Conservation (phyloP, 208 protist species). For the Trypanosoma rangeli region DNA sequence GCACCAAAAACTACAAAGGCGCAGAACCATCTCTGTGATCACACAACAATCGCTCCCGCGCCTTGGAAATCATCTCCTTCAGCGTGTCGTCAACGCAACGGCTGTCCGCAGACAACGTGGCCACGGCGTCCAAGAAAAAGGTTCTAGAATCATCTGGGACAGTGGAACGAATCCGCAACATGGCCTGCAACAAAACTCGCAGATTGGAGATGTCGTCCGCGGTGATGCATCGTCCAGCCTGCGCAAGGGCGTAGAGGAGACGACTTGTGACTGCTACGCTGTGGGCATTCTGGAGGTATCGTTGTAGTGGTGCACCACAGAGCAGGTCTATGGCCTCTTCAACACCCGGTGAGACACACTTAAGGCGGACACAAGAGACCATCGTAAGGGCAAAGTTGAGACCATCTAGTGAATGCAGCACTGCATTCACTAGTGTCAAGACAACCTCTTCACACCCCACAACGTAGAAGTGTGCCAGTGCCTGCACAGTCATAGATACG, state of each 20-base stretch:
- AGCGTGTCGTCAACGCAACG: slow-evolving; percentile 15
- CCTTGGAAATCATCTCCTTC: slow-evolving; percentile 16
- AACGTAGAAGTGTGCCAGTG: slow-evolving; percentile 29
- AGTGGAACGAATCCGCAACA: background rate
- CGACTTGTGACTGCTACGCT: slow-evolving; percentile 22
- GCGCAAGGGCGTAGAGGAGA: slow-evolving; percentile 23
- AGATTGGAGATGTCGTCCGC: slow-evolving; percentile 10
- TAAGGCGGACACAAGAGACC: slow-evolving; percentile 16
- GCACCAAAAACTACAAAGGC: background rate
- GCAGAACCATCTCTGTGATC: background rate
- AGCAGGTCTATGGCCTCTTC: slow-evolving; percentile 9
- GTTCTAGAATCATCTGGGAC: slow-evolving; percentile 15
- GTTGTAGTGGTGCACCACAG: slow-evolving; percentile 20
- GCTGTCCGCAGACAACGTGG: slow-evolving; percentile 14
- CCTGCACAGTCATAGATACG: slow-evolving; percentile 19
- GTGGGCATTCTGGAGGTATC: slow-evolving; percentile 15
- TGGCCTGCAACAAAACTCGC: slow-evolving; percentile 4
- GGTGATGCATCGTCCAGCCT: slow-evolving; percentile 16
- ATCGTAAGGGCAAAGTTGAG: slow-evolving; percentile 26
- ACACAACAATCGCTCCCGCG: slow-evolving; percentile 14
- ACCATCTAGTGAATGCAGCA: slow-evolving; percentile 12
- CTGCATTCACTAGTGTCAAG: slow-evolving; percentile 15
- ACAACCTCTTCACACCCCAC: slow-evolving; percentile 20
- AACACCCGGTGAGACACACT: slow-evolving; percentile 17
- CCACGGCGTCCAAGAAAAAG: slow-evolving; percentile 25